Percentiles rank a stretch among this genome's conserved stretches.
Conservation (phyloP, 1,284 basidiomycete genomes). For the Sanghuangporus sanghuang region DNA sequence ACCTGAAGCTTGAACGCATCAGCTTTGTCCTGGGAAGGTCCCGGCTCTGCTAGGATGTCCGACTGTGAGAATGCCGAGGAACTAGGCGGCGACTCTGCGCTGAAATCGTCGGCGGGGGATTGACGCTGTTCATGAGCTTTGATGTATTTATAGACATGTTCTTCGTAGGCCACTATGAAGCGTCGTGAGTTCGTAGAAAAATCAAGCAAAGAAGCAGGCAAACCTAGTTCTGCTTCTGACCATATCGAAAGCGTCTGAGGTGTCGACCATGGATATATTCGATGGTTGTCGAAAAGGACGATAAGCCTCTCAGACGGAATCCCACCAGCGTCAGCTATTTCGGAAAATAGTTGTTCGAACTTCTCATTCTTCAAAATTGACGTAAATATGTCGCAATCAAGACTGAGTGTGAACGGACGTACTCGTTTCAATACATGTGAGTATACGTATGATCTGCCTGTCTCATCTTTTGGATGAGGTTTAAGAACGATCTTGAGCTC, state of each 20-base stretch:
- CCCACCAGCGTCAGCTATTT: slow-evolving; percentile 51
- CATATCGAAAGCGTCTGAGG: slow-evolving; percentile 61
- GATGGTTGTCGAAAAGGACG: slow-evolving; percentile 51
- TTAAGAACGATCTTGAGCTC: slow-evolving; percentile 54
- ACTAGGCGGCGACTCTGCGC: slow-evolving; percentile 28
- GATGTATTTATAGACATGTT: slow-evolving; percentile 54
- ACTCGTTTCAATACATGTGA: slow-evolving; percentile 55
- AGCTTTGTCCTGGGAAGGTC: slow-evolving; percentile 31
- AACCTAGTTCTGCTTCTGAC: slow-evolving; percentile 60
- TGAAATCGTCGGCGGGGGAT: slow-evolving; percentile 32
- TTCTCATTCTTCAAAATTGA: slow-evolving; percentile 45
- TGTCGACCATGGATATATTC: slow-evolving; percentile 61
- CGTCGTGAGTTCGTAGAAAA: neutral
- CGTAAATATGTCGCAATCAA: neutral
- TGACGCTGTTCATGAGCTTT: slow-evolving; percentile 28
- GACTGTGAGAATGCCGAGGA: slow-evolving; percentile 12
- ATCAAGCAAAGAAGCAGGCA: slow-evolving; percentile 21
- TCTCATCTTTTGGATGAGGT: slow-evolving; percentile 50
- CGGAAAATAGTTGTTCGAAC: slow-evolving; percentile 57
- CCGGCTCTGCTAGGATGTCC: slow-evolving; percentile 24
- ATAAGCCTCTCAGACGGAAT: slow-evolving; percentile 47
- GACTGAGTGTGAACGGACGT: slow-evolving; percentile 20
- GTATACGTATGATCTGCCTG: slow-evolving; percentile 37
- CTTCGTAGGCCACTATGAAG: slow-evolving; percentile 56
- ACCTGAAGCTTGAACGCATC: slow-evolving; percentile 59